Percentiles rank a stretch among this genome's conserved stretches.
Evolutionary conservation across 805 yeast genomes (phyloP).

Genomic region (Jamesozyma rosinii): DNA sequence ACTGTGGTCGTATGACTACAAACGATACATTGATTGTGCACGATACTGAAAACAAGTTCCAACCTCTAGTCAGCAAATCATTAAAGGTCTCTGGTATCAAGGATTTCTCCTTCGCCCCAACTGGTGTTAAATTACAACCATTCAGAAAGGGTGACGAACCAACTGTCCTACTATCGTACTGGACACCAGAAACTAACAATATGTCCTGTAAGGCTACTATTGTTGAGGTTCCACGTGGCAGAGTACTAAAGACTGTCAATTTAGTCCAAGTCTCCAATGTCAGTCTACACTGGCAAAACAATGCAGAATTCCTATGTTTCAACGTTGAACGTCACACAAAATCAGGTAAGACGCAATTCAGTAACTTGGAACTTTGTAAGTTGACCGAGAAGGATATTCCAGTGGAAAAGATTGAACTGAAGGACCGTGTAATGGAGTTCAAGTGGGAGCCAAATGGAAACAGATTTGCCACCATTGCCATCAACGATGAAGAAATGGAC

Average conservation of each 20-base stretch:
- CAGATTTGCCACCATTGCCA: slow-evolving; percentile 72
- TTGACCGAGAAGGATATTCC: slow-evolving; percentile 84
- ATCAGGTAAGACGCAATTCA: slow-evolving; percentile 82
- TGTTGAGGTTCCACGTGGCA: slow-evolving; percentile 77
- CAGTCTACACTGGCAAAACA: slow-evolving; percentile 87
- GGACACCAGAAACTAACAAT: slow-evolving; percentile 92
- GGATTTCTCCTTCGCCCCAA: slow-evolving; percentile 94
- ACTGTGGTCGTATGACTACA: slow-evolving; percentile 83
- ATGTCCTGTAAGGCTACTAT: slow-evolving; percentile 92
- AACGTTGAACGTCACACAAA: slow-evolving; percentile 96
- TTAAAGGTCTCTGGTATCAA: slow-evolving; percentile 74
- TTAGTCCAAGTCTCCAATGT: slow-evolving; percentile 90
- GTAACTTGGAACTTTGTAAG: slow-evolving; percentile 87
- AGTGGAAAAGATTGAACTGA: slow-evolving; percentile 86
- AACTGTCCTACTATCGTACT: slow-evolving; percentile 70
- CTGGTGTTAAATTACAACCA: slow-evolving; percentile 59
- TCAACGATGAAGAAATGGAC: slow-evolving; percentile 37
- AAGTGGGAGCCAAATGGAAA: slow-evolving; percentile 95
- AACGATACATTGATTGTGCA: slow-evolving; percentile 89
- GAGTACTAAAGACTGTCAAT: slow-evolving; percentile 81
- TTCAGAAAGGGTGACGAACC: slow-evolving; percentile 43
- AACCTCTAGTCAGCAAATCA: slow-evolving; percentile 76
- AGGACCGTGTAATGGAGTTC: slow-evolving; percentile 77
- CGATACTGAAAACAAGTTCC: slow-evolving; percentile 65
- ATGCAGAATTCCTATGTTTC: slow-evolving; percentile 76